Evolutionary conservation across 257 asterid species (phyloP).

Genomic region (Solanum corneliomulleri): DNA sequence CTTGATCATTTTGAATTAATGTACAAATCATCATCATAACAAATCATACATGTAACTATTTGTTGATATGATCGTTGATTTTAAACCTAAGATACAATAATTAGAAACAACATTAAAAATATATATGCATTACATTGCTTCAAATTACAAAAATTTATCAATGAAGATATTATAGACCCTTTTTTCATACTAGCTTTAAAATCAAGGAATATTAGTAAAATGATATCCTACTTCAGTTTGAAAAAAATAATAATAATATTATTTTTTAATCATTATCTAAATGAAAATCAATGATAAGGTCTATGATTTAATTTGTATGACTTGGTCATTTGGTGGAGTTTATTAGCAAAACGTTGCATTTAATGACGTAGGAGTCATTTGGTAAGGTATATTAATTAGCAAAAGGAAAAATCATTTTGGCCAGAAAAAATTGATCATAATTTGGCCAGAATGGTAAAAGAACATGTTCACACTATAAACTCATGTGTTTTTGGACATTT

Average conservation of each 20-base stretch:
- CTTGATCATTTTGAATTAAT: neutral
- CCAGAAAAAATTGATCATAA: too few species aligned
- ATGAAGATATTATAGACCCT: neutral
- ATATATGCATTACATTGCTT: neutral
- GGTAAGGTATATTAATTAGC: neutral
- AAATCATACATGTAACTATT: neutral
- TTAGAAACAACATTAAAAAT: neutral
- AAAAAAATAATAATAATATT: too few species aligned
- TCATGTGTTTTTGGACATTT: too few species aligned
- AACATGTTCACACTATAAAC: too few species aligned
- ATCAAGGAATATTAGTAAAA: neutral
- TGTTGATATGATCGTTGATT: neutral
- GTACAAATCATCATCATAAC: neutral
- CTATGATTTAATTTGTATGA: neutral
- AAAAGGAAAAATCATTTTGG: too few species aligned
- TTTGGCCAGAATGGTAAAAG: too few species aligned
- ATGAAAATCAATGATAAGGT: neutral
- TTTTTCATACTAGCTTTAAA: neutral
- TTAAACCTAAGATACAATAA: neutral
- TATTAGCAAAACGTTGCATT: too few species aligned
- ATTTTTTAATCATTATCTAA: neutral
- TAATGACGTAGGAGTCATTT: too few species aligned
- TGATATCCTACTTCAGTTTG: neutral
- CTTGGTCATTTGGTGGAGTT: neutral
- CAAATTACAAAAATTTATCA: neutral